phyloP scores from a whole-genome alignment of 2,329 filamentous ascomycete species.

The Fusarium hainanense region DNA sequence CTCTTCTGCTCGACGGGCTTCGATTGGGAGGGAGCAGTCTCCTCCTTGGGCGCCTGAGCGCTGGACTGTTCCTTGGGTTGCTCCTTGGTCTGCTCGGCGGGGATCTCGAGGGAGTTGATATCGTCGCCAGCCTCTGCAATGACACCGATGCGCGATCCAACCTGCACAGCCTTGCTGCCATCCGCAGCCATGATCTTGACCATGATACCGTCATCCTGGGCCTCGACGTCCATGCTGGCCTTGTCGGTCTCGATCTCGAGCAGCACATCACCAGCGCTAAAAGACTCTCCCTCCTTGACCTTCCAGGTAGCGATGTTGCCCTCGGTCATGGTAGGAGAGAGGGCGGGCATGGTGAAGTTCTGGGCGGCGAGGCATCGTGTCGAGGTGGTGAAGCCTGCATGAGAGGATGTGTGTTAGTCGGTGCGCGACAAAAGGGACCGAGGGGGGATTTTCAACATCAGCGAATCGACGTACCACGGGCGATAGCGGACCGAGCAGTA shows the following conservation, averaged over 20 bases:
- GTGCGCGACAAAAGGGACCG: slow-evolving; percentile 43
- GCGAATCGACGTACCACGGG: slow-evolving; percentile 64
- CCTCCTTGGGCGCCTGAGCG: slow-evolving; percentile 52
- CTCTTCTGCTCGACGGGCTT: slow-evolving; percentile 52
- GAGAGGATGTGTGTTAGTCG: slow-evolving; percentile 35
- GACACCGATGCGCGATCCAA: slow-evolving; percentile 84
- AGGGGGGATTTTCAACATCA: slow-evolving; percentile 25
- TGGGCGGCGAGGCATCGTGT: slow-evolving; percentile 76
- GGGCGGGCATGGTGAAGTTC: slow-evolving; percentile 90
- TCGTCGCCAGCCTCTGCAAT: slow-evolving; percentile 86
- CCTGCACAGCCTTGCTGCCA: slow-evolving; percentile 80
- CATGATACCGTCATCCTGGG: slow-evolving; percentile 87
- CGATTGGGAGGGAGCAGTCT: slow-evolving; percentile 49
- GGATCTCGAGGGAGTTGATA: slow-evolving; percentile 77
- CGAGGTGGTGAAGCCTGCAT: slow-evolving; percentile 72
- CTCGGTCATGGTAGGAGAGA: slow-evolving; percentile 94
- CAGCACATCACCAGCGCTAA: slow-evolving; percentile 84
- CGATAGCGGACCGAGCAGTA: slow-evolving; percentile 58
- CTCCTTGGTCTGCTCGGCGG: slow-evolving; percentile 70
- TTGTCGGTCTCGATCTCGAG: slow-evolving; percentile 96
- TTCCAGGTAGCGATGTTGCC: slow-evolving; percentile 88
- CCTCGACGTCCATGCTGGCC: slow-evolving; percentile 94
- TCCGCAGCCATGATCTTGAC: slow-evolving; percentile 83
- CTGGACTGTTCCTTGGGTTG: slow-evolving; percentile 69
- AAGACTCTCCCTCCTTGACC: slow-evolving; percentile 87